A percentile compares a stretch with the other conserved stretches of the same genome.
Conservation (phyloP, 257 asterid genomes). For the Capsicum rhomboideum region DNA sequence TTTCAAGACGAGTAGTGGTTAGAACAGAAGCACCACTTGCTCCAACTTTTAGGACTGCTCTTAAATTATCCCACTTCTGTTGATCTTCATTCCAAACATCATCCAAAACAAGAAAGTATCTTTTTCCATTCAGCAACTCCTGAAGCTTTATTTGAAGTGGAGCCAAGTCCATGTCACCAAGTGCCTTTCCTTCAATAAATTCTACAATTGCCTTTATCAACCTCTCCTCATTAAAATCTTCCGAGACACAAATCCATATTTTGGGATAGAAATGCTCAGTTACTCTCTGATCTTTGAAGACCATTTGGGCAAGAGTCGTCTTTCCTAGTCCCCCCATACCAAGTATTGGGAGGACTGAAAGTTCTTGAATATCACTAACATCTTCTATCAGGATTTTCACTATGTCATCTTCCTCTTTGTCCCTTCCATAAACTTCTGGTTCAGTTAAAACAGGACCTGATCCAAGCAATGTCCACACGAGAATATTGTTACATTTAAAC, state of each 20-base stretch:
- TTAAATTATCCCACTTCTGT: neutral
- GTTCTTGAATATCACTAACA: no score
- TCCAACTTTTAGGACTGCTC: no score
- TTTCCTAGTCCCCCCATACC: neutral
- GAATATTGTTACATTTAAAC: no score
- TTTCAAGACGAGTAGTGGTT: conserved; percentile 1
- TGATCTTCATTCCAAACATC: neutral
- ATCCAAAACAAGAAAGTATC: neutral
- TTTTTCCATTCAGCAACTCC: neutral
- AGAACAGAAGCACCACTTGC: no score
- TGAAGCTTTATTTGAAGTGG: neutral
- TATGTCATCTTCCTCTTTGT: no score
- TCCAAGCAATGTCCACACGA: no score
- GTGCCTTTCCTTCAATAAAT: neutral
- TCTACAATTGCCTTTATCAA: neutral
- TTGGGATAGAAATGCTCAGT: neutral
- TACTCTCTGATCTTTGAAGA: neutral
- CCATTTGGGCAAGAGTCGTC: neutral
- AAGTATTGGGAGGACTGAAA: no score
- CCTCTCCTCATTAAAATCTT: neutral
- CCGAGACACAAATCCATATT: neutral
- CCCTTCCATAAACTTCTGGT: no score
- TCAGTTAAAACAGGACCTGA: neutral
- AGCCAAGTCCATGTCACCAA: neutral
- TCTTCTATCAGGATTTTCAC: no score